Base-by-base conservation (phyloP, 2,329 filamentous ascomycete genomes). In the Lizonia empirigonia region DNA sequence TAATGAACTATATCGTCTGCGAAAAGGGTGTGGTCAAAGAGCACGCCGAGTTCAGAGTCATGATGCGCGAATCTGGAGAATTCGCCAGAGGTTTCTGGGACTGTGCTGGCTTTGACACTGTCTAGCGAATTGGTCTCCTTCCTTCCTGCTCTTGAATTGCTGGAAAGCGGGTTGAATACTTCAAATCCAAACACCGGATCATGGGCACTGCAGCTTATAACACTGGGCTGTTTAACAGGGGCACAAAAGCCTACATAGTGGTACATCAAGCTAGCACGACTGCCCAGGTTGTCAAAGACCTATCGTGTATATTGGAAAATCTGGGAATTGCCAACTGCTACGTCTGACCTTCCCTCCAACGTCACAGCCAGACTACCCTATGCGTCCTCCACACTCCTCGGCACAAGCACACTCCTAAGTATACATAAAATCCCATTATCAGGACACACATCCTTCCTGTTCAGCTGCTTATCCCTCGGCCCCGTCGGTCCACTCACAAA, bases 401-500 rank as follows among this genome's bases (percentile, higher is more conserved):
- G 70, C 8, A 69, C 65, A 29, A 76, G 56, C 41, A 77, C 72
- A 9, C 71, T 72, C 38, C 78, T 67, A 35, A 78, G 60, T 48
- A 77, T 72, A 62, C 80, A 82, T 33, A 65, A 59, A 20, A 74
- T 70, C 3, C 74, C 74, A 62, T 78, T 75, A 38, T 79, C 76
- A 1, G 83, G 82, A 72, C 85, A 88, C 2, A 87, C 77, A 33
- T 82, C 70, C 30, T 68, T 75, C 44, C 85, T 70, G 49, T 81
- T 78, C 56, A 88, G 63, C 40, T 80, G 72, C 72, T 88, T 87
- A 56, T 83, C 80, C 51, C 72, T 74, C 1, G 85, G 85, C 1
- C 85, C 85, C 16, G 82, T 85, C 1, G 85, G 85, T 1, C 85
- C 85, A 49, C 71, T 74, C 0, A 71, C 72, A 62, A 80, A 87